Evolutionary conservation across 441 rosid genomes (phyloP).

Genomic region (Pelargonium myrrhifolium): DNA sequence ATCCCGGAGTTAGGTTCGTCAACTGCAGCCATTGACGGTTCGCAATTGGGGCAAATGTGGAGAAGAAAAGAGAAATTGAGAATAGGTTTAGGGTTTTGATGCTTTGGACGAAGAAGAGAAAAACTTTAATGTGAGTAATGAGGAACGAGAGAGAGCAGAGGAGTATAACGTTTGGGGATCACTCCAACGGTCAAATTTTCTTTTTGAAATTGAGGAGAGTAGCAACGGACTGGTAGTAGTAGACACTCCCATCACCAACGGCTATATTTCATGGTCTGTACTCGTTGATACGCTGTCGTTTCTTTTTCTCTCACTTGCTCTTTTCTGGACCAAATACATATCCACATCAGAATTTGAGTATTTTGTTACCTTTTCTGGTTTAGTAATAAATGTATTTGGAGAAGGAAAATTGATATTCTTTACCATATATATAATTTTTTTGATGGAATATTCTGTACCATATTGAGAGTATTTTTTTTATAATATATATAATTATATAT

Average conservation of each 20-base stretch:
- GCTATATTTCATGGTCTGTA: constrained; percentile 29
- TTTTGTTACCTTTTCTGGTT: no score
- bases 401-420: no score
- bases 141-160: not conserved
- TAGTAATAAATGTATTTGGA: no score
- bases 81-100: no score
- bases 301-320: not conserved
- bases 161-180: constrained; percentile 22
- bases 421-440: no score
- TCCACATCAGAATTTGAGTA: not conserved
- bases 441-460: no score
- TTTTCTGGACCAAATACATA: not conserved
- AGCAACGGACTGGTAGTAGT: constrained; percentile 26
- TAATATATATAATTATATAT: no score
- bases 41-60: not conserved
- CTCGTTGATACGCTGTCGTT: constrained; percentile 25
- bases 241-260: constrained; percentile 30
- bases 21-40: constrained; percentile 21
- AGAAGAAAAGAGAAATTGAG: constrained; percentile 2
- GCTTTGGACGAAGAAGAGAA: not conserved
- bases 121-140: not conserved
- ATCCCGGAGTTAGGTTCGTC: constrained; percentile 24
- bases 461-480: no score
- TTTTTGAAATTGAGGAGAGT: constrained; percentile 32
- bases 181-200: constrained; percentile 64